Base-by-base conservation (phyloP, 306 rosid genomes). In the Fragaria iinumae region DNA sequence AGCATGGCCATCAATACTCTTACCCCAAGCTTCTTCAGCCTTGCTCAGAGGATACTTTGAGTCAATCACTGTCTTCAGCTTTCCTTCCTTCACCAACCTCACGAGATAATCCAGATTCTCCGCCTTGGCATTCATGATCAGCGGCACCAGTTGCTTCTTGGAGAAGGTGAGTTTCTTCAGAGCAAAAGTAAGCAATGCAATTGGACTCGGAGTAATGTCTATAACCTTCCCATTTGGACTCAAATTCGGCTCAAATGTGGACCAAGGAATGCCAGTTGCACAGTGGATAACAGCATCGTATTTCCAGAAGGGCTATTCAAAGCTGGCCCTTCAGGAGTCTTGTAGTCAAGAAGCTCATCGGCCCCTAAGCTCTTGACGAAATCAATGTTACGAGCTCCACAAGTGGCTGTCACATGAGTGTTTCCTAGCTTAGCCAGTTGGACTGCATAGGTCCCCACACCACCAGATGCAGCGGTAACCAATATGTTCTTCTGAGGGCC, bases 401-500 rank as follows among this genome's bases (percentile, higher is more conserved):
- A 93, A 0, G 98, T 93, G 71, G 93, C 91, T 0, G 96, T 93
- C 23, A 93, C 96, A 29, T 90, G 93, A 17, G 93, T 72, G 82
- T 93, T 93, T 32, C 90, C 96, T 0, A 93, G 89, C 88, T 93
- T 93, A 14, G 98, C 96, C 11, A 93, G 67, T 77, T 93, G 98
- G 66, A 93, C 87, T 2, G 92, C 97, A 55, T 89, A 89, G 27
- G 86, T 91, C 8, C 96, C 98, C 29, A 93, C 96, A 38, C 97
- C 97, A 4, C 98, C 97, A 1, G 92, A 93, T 73, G 97, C 97
- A 20, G 96, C 97, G 6, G 98, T 91, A 49, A 93, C 21, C 80
- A 93, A 72, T 66, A 93, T 55, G 84, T 88, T 93, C 36, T 77
- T 77, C 68, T 67, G 74, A 29, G 74, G 71, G 0, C 91, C 86